Base-by-base conservation (phyloP, 2,329 filamentous ascomycete genomes). In the Xylaria sp. region DNA sequence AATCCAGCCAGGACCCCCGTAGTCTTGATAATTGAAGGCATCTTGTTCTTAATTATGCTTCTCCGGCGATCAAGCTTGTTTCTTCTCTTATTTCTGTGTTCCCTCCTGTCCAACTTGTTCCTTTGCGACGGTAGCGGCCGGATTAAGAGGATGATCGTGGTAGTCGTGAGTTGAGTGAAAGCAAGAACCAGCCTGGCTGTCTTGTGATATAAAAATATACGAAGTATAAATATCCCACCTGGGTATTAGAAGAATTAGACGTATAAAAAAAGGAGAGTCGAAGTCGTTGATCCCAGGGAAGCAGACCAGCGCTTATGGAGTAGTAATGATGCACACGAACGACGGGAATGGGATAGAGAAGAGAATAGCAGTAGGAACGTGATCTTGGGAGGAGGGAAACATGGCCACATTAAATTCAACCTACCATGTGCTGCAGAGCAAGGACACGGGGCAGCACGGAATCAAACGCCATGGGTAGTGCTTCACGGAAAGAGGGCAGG, bases 261-360 rank as follows among this genome's bases (percentile, higher is more conserved):
- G 52, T 53, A n/a, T n/a, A n/a, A 5, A 66, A 61, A 66, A 70
- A 67, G 71, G 70, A 76, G 67, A 73, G 72, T 76, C 43, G 42
- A 70, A 71, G 72, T 69, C 71, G 72, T 74, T 73, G 73, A 76
- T 77, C 73, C 73, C 70, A 69, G 69, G 52, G 75, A 81, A 82
- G 80, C 80, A 81, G 79, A 82, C 80, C 81, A 80, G 81, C 77
- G 81, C 81, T 83, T 82, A 76, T 73, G 70, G 66, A 72, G 69
- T 67, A 66, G 64, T 71, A 69, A 71, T 49, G 50, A 56, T 71
- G 66, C 66, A 73, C 67, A 71, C 65, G 69, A 73, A 72, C 63
- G 65, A 69, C 65, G 67, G 67, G 62, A 73, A 72, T 66, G 71
- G 76, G 75, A 73, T 71, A 70, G 71, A 71, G 69, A 70, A 67